phyloP scores from a whole-genome alignment of 352 stramenopile species.

The Phytopythium montanum region DNA sequence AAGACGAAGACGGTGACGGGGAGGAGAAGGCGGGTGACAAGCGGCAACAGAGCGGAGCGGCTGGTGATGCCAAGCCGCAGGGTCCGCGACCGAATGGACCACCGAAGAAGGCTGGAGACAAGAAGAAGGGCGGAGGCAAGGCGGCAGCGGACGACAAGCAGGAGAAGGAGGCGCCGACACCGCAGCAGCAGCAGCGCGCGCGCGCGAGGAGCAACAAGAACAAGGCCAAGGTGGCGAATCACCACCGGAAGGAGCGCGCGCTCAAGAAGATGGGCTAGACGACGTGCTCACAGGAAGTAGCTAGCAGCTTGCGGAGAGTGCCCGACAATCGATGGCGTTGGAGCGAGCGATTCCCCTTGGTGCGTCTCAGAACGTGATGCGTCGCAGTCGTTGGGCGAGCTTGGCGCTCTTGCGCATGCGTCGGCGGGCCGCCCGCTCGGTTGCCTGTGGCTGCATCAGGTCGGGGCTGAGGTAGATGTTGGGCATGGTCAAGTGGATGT shows the following conservation, averaged over 20 bases:
- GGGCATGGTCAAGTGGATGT: slow-evolving; percentile 43
- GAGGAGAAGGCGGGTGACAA: slow-evolving; percentile 17
- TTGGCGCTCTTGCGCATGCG: slow-evolving; percentile 39
- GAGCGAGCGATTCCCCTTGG: background rate
- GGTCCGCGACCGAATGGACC: background rate
- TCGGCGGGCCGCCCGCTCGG: slow-evolving; percentile 31
- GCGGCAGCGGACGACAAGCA: slow-evolving; percentile 19
- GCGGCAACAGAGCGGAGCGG: background rate
- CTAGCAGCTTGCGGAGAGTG: background rate
- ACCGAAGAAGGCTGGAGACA: slow-evolving; percentile 5
- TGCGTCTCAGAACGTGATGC: slow-evolving; percentile 34
- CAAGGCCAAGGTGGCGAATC: slow-evolving; percentile 79
- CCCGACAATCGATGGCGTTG: background rate
- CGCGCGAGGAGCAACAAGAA: slow-evolving; percentile 59
- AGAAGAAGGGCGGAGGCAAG: slow-evolving; percentile 24
- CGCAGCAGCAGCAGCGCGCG: slow-evolving; percentile 46
- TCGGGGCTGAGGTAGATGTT: slow-evolving; percentile 62
- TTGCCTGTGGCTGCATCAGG: slow-evolving; percentile 29
- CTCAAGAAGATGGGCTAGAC: slow-evolving; percentile 74
- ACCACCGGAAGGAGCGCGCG: slow-evolving; percentile 80
- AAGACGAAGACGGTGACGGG: slow-evolving; percentile 19
- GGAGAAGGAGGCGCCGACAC: slow-evolving; percentile 14
- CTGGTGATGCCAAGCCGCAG: background rate
- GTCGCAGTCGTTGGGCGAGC: slow-evolving; percentile 35
- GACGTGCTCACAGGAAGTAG: background rate